Percentiles rank a stretch among this genome's conserved stretches.
Conservation (phyloP, 768 basidiomycete species). For the Candolleomyces aberdarensis region DNA sequence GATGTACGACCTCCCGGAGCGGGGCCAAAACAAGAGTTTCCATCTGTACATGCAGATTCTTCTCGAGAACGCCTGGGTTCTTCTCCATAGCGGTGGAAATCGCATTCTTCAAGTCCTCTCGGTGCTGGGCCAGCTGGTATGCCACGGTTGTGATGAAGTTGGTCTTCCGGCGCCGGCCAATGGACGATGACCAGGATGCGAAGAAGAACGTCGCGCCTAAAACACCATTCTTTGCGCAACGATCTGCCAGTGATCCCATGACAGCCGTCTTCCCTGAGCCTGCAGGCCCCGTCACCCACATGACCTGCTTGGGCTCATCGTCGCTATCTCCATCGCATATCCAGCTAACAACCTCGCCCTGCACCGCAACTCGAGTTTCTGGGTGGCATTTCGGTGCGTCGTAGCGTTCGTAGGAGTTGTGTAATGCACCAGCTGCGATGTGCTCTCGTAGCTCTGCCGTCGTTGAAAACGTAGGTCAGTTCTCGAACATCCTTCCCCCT, state of each 20-base stretch:
- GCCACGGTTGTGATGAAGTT: not conserved
- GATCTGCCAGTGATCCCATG: slow-evolving; percentile 1
- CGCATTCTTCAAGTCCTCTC: not conserved
- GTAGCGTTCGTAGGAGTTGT: slow-evolving; percentile 3
- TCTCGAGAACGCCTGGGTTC: not conserved
- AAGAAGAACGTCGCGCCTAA: not conserved
- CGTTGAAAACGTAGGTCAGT: too few relatives aligned
- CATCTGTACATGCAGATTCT: not conserved
- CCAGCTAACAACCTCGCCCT: not conserved
- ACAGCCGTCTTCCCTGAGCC: slow-evolving; percentile 9
- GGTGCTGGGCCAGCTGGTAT: not conserved
- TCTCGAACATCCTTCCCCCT: too few relatives aligned
- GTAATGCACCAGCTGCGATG: not conserved
- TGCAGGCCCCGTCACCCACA: slow-evolving; percentile 6
- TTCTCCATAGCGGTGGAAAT: not conserved
- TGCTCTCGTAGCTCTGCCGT: not conserved
- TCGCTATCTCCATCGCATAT: not conserved
- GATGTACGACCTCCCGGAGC: not conserved
- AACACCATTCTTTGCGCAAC: too few relatives aligned
- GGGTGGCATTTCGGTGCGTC: not conserved
- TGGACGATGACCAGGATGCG: not conserved
- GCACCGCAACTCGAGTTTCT: slow-evolving; percentile 1
- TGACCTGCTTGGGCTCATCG: not conserved
- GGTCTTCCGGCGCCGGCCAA: too few relatives aligned
- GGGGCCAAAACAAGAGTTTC: not conserved